These are phyloP conservation scores for Sarocladium oryzae DNA, from an alignment of 2,329 filamentous ascomycete genomes.

Conservation along the genomic window DNA sequence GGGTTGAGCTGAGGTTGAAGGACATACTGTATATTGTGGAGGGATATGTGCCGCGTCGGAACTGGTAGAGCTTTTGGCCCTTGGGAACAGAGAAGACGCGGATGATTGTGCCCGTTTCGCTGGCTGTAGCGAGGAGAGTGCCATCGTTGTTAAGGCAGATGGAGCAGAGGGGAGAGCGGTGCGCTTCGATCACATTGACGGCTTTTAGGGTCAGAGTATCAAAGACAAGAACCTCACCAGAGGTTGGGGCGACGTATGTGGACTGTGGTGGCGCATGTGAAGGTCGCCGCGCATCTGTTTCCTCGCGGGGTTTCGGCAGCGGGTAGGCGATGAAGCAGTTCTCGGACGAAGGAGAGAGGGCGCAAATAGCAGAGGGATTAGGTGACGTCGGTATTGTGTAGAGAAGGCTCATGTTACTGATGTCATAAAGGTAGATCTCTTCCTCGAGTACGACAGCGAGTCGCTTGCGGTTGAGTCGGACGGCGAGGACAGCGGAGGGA, in stretches of 20 bases:
- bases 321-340: conserved; percentile 95
- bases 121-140: conserved; percentile 85
- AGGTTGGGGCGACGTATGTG: conserved; percentile 74
- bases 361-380: conserved; percentile 86
- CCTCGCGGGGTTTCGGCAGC: conserved; percentile 65
- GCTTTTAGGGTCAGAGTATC: conserved; percentile 85
- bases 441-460: conserved; percentile 91
- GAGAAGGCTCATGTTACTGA: conserved; percentile 94
- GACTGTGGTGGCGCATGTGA: conserved; percentile 79
- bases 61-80: conserved; percentile 92
- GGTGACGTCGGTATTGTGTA: conserved; percentile 91
- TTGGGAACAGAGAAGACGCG: conserved; percentile 89
- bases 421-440: conserved; percentile 97
- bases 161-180: conserved; percentile 83
- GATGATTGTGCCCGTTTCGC: conserved; percentile 96
- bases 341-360: conserved; percentile 87
- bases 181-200: conserved; percentile 91
- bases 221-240: conserved; percentile 87
- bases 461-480: conserved; percentile 89
- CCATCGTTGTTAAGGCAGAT: conserved; percentile 91
- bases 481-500: conserved; percentile 88
- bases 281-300: conserved; percentile 52
- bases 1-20: conserved; percentile 88
- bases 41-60: conserved; percentile 89
- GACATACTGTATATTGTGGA: conserved; percentile 98